Base-by-base conservation (phyloP, 163 green algal species). In the Smithsoniella earleae region DNA sequence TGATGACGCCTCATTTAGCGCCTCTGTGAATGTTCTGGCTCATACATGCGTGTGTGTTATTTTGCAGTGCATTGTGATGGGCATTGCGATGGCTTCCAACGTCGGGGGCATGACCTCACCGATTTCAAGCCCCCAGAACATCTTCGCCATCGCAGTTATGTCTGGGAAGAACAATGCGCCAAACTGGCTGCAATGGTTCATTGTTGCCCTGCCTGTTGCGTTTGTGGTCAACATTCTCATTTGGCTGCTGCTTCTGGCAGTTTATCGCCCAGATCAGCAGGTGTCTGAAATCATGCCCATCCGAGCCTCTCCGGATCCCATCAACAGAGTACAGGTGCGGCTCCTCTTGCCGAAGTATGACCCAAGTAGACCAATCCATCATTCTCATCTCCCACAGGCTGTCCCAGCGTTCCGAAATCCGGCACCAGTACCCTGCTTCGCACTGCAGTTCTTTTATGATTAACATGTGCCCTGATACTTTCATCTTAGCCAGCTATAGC, bases 71-170 rank as follows among this genome's bases (percentile, higher is more conserved):
- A 74, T 87, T 46, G 82, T 89, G 28, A 84, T 89, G 77, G 86
- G 84, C 31, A 88, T 92, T 6, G 87, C 87, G 1, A 79, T 92
- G 36, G 85, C 87, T 0, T 87, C 78, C 16, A 92, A 92, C 77
- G 55, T 92, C 0, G 87, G 87, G 2, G 87, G 87, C 76, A 91
- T 91, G 85, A 91, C 87, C 0, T 85, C 75, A 1, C 87, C 87
- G 20, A 92, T 92, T 76, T 81, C 73, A 33, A 85, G 44, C 46
- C 28, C 31, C 10, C 82, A 92, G 75, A 92, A 92, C 79, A 90
- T 92, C 34, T 92, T 92, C 77, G 87, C 87, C 6, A 89, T 92
- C 46, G 83, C 90, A 78, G 77, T 80, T 31, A 90, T 92, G 87
- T 79, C 73, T 6, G 66, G 83, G 52, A 83, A 81, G 30, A 83